A percentile compares a stretch with the other conserved stretches of the same genome.
These are phyloP conservation scores for Sarocladium oryzae DNA, from an alignment of 2,329 filamentous ascomycete genomes.

Conservation along the genomic window DNA sequence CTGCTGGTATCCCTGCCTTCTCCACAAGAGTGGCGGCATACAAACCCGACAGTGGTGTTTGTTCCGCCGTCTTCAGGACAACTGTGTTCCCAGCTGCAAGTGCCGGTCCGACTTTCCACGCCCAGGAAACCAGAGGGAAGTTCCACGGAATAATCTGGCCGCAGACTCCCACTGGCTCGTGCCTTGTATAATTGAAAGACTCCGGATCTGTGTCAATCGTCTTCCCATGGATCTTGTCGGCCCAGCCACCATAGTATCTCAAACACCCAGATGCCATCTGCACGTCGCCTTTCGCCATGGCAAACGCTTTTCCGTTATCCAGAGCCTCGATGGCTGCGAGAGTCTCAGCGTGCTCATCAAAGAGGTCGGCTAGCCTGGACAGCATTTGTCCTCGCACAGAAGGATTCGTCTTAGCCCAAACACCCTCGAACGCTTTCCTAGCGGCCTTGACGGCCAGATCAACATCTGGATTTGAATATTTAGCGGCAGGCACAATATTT, in stretches of 20 bases:
- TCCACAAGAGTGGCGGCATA: slow-evolving; percentile 57
- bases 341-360: slow-evolving; percentile 51
- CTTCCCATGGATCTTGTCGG: slow-evolving; percentile 80
- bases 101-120: slow-evolving; percentile 73
- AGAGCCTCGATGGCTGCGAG: slow-evolving; percentile 58
- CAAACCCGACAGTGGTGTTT: slow-evolving; percentile 66
- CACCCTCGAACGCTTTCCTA: slow-evolving; percentile 68
- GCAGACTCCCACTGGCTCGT: slow-evolving; percentile 55
- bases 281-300: slow-evolving; percentile 59
- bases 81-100: slow-evolving; percentile 65
- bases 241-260: slow-evolving; percentile 59
- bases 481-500: background rate
- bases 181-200: slow-evolving; percentile 72
- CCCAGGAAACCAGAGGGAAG: slow-evolving; percentile 70
- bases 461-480: slow-evolving; percentile 40
- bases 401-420: slow-evolving; percentile 59
- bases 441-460: slow-evolving; percentile 71
- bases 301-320: slow-evolving; percentile 66
- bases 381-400: slow-evolving; percentile 61
- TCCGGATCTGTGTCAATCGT: slow-evolving; percentile 68
- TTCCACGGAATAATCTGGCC: slow-evolving; percentile 86
- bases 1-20: slow-evolving; percentile 69
- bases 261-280: slow-evolving; percentile 29
- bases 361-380: slow-evolving; percentile 65
- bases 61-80: slow-evolving; percentile 67